A percentile compares a stretch with the other conserved stretches of the same genome.
Evolutionary conservation across 2,329 filamentous ascomycete species (phyloP).

Genomic region (Colletotrichum karsti): DNA sequence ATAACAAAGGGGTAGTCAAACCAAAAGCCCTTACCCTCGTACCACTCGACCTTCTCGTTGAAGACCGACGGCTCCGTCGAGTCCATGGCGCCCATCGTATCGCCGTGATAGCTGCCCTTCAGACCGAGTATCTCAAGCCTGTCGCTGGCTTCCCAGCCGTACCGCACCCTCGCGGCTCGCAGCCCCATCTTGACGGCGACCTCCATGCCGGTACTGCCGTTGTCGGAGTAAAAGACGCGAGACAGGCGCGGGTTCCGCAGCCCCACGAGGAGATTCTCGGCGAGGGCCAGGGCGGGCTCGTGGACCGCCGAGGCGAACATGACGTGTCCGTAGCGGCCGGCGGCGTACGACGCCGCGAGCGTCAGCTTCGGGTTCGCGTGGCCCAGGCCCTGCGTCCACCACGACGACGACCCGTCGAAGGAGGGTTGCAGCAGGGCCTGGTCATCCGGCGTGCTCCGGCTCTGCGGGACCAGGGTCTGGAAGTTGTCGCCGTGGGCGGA

Average conservation of each 20-base stretch:
- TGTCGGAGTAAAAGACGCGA: conserved; percentile 85
- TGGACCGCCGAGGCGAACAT: conserved; percentile 89
- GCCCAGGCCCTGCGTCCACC: conserved; percentile 91
- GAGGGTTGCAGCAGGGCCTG: conserved; percentile 65
- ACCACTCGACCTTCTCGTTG: conserved; percentile 90
- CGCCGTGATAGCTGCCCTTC: conserved; percentile 85
- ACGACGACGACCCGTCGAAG: conserved; percentile 86
- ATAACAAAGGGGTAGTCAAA: conserved; percentile 80
- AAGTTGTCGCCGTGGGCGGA: conserved; percentile 84
- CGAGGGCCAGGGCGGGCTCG: conserved; percentile 76
- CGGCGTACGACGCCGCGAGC: conserved; percentile 81
- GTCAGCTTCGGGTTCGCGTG: conserved; percentile 79
- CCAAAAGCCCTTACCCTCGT: conserved; percentile 81
- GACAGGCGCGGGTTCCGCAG: conserved; percentile 71
- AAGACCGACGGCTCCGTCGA: conserved; percentile 79
- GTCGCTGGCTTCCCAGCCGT: conserved; percentile 67
- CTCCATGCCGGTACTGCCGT: conserved; percentile 84
- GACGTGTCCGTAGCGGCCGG: conserved; percentile 85
- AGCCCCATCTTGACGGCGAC: conserved; percentile 88
- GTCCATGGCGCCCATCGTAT: conserved; percentile 91
- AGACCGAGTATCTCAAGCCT: conserved; percentile 77
- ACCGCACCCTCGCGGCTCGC: conserved; percentile 71
- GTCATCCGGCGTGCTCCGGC: neutral
- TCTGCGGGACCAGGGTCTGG: conserved; percentile 56
- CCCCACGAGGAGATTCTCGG: conserved; percentile 68